A percentile compares a stretch with the other conserved stretches of the same genome.
phyloP scores from a whole-genome alignment of 176 grass and related monocot genomes.

The Metroxylon sagu region DNA sequence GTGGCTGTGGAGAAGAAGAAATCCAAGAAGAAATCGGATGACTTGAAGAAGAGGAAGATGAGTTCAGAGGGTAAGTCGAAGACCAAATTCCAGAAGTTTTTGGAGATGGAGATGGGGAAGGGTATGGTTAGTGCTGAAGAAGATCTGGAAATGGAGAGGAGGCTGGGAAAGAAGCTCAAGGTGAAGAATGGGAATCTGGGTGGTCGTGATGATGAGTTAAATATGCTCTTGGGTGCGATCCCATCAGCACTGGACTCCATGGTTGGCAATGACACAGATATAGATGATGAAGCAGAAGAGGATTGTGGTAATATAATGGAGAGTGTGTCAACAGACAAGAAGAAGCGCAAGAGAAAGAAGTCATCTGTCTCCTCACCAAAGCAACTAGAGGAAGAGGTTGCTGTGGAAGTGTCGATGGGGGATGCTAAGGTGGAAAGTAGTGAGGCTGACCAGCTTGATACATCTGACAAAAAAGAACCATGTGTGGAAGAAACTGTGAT shows the following conservation, averaged over 20 bases:
- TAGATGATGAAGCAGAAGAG: constrained; percentile 16
- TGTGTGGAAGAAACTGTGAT: constrained; percentile 21
- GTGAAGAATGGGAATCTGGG: constrained; percentile 73
- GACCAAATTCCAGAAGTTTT: constrained; percentile 66
- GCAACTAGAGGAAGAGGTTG: constrained; percentile 22
- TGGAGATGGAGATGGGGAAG: constrained; percentile 61
- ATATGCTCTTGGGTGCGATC: constrained; percentile 44
- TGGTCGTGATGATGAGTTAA: constrained; percentile 66
- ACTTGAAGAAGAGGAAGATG: constrained; percentile 8
- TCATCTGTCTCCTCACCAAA: constrained; percentile 5
- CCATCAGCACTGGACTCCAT: constrained; percentile 27
- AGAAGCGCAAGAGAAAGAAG: constrained; percentile 26
- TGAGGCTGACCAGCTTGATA: constrained; percentile 13
- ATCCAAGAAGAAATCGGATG: not conserved
- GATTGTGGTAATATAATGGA: not conserved
- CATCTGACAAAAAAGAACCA: constrained; percentile 11
- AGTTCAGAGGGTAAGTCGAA: constrained; percentile 18
- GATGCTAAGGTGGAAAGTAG: constrained; percentile 21
- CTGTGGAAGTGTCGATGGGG: constrained; percentile 13
- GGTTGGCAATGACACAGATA: constrained; percentile 21
- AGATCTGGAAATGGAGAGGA: constrained; percentile 66
- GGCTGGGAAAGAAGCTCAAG: constrained; percentile 74
- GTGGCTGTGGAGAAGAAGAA: constrained; percentile 18
- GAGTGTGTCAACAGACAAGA: not conserved
- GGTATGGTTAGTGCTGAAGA: constrained; percentile 33